These are phyloP conservation scores for Pilasporangium apinafurcum DNA, from an alignment of 352 stramenopile species.

Conservation along the genomic window DNA sequence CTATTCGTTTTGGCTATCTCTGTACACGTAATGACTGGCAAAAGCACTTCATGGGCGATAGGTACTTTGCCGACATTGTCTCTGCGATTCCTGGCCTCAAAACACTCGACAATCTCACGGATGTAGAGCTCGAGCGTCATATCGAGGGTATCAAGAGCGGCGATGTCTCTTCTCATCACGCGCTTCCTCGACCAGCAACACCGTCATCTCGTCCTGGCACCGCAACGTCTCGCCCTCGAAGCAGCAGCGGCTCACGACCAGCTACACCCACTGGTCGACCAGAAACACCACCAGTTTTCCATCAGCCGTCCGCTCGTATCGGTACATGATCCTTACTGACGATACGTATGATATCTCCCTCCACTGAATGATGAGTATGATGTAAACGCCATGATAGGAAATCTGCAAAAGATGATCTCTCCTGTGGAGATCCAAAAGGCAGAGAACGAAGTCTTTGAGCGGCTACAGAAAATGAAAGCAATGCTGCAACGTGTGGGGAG, in stretches of 20 bases:
- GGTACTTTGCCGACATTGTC: constrained; percentile 51
- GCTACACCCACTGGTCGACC: constrained; percentile 25
- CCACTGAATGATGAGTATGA: no score
- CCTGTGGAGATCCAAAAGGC: constrained; percentile 38
- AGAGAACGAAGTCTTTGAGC: constrained; percentile 38
- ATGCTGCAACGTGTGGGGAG: constrained; percentile 36
- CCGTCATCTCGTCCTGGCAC: constrained; percentile 21
- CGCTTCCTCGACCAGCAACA: constrained; percentile 25
- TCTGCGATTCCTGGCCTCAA: constrained; percentile 39
- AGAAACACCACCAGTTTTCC: constrained; percentile 37
- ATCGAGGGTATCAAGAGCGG: constrained; percentile 38
- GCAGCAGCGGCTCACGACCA: constrained; percentile 10
- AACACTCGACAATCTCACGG: constrained; percentile 53
- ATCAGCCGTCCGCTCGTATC: constrained; percentile 36
- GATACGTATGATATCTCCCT: no score
- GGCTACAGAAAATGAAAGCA: constrained; percentile 51
- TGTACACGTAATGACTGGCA: not conserved
- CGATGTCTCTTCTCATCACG: constrained; percentile 15
- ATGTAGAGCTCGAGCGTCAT: constrained; percentile 33
- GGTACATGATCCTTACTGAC: constrained; percentile 9
- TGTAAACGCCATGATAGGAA: constrained; percentile 12
- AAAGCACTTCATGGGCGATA: constrained; percentile 11
- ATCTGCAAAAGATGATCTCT: constrained; percentile 38
- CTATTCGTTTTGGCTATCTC: not conserved
- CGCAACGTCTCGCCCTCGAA: constrained; percentile 22